Evolutionary conservation across 2,329 filamentous ascomycete genomes (phyloP).

Genomic region (Trichoderma simmonsii): DNA sequence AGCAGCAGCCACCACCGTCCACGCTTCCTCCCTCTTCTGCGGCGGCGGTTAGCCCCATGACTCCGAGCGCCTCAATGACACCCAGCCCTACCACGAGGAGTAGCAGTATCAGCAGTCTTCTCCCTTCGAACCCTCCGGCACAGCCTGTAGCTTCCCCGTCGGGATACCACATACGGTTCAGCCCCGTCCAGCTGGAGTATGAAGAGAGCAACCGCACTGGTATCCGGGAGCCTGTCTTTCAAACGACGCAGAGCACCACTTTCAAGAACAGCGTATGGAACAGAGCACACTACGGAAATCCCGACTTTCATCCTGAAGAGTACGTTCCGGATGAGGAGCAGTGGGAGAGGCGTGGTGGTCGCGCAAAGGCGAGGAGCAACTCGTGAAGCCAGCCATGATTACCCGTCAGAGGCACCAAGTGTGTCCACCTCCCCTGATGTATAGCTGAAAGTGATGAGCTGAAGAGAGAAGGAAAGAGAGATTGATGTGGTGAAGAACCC

Average conservation of each 20-base stretch:
- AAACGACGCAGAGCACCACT: conserved; percentile 50
- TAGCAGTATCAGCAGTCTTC: conserved; percentile 17
- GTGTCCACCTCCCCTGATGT: not conserved
- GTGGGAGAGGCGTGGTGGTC: conserved; percentile 30
- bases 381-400: not conserved
- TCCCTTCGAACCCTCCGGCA: conserved; percentile 2
- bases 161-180: conserved; percentile 47
- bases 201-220: conserved; percentile 46
- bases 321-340: conserved; percentile 42
- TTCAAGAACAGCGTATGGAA: conserved; percentile 68
- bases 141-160: conserved; percentile 11
- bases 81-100: conserved; percentile 18
- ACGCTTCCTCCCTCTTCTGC: conserved; percentile 33
- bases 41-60: conserved; percentile 33
- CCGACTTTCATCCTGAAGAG: conserved; percentile 47
- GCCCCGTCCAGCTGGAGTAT: conserved; percentile 45
- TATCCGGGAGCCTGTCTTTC: conserved; percentile 45
- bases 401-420: not conserved
- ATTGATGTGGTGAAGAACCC: not conserved
- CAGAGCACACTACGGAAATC: conserved; percentile 64
- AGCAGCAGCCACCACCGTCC: conserved; percentile 27
- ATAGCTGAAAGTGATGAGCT: not conserved
- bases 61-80: conserved; percentile 23
- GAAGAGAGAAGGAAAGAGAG: not conserved
- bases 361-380: conserved; percentile 22